Base-by-base conservation (phyloP, 2,329 filamentous ascomycete genomes). In the Beauveria sp. region DNA sequence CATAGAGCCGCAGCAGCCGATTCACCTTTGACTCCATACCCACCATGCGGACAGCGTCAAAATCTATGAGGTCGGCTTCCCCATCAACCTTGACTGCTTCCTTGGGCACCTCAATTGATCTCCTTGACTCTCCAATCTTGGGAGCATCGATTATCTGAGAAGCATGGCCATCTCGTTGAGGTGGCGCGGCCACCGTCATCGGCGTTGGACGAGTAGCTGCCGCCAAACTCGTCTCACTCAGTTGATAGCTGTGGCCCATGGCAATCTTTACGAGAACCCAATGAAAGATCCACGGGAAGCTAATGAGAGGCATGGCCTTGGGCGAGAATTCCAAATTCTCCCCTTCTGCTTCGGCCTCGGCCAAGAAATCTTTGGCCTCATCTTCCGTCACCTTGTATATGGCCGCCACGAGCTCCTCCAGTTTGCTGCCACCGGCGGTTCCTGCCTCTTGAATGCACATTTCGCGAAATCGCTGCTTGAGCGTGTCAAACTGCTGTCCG, bases 241-340 rank as follows among this genome's bases (percentile, higher is more conserved):
- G 67, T 28, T 67, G 65, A 51, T 68, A 67, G n/a, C 58, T 63
- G 18, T 64, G 65, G 3, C 69, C 67, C n/a, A 65, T 65, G 5
- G 68, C 72, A 34, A 76, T 67, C 16, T 71, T 69, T 43, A 71
- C 69, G 66, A 76, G 65, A 30, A 91, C 83, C 50, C 82, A 80
- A 14, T 86, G 80, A 65, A 98, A 96, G 2, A 98, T 78, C 95
- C 95, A 99, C 0, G 95, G 93, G 67, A 97, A 98, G 63, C 88
- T 95, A 67, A 97, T 95, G 9, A 98, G 77, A 0, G 95, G 93
- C 80, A 2, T 78, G 20, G 28, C 7, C 68, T 12, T 73, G 64
- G 47, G 20, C 14, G 34, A 49, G 22, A 30, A 58, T 6, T n/a
- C 30, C 12, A 43, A 18, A 3, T 14, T 20, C 18, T 51, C 7